These are phyloP conservation scores for Chamaenerion angustifolium DNA, from an alignment of 345 rosid species.

Conservation along the genomic window DNA sequence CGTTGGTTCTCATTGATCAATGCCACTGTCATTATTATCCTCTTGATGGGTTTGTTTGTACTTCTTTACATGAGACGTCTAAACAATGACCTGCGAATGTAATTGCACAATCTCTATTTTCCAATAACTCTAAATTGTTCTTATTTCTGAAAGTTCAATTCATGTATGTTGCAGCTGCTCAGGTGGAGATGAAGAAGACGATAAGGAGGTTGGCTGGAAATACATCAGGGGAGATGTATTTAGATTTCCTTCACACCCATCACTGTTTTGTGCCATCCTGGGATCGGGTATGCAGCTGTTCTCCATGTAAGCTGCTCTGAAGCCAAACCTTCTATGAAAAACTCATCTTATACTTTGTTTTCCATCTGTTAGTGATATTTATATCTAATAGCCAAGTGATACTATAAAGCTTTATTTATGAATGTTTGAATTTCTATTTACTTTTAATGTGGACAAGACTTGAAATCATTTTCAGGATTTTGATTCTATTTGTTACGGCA, in stretches of 20 bases:
- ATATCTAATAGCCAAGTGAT: no score
- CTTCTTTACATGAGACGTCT: slow-evolving; percentile 45
- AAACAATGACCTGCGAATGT: slow-evolving; percentile 63
- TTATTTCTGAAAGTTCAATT: neutral
- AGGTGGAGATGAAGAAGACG: slow-evolving; percentile 60
- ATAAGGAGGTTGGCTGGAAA: slow-evolving; percentile 71
- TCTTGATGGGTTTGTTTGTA: slow-evolving; percentile 44
- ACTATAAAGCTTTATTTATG: no score
- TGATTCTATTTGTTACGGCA: slow-evolving; percentile 38
- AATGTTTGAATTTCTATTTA: no score
- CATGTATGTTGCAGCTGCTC: slow-evolving; percentile 23
- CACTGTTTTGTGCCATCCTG: slow-evolving; percentile 60
- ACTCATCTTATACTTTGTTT: slow-evolving; percentile 14
- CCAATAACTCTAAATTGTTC: no score
- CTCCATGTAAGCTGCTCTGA: slow-evolving; percentile 41
- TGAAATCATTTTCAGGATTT: slow-evolving; percentile 25
- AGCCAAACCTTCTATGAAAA: neutral
- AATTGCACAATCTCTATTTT: neutral
- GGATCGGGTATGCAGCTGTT: slow-evolving; percentile 72
- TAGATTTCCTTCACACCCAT: slow-evolving; percentile 41
- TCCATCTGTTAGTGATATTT: no score
- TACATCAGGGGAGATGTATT: slow-evolving; percentile 64
- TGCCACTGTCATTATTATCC: slow-evolving; percentile 31
- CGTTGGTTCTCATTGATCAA: slow-evolving; percentile 66
- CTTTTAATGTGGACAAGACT: no score